Base-by-base conservation (phyloP, 2,329 filamentous ascomycete species). In the Fusarium sp. region DNA sequence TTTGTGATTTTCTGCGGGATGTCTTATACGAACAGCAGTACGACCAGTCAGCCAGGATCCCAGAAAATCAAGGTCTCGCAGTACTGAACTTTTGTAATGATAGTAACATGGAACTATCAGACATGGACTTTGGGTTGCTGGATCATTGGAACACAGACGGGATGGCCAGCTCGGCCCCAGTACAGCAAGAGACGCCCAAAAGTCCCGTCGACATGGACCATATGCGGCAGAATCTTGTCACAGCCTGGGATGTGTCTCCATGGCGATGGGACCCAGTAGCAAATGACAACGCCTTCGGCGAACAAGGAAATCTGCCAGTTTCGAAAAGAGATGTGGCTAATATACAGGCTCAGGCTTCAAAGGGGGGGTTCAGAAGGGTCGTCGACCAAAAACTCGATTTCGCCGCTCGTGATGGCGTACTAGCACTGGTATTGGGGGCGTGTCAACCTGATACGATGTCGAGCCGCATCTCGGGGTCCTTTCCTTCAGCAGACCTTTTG, bases 401-500 rank as follows among this genome's bases (percentile, higher is more conserved):
- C 30, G 81, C 85, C 11, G 85, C 83, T 26, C 87, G 90, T 8
- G 92, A 94, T 79, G 87, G 86, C 52, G 86, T 93, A 3, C 83
- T 94, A 62, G 90, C 88, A 17, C 86, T 93, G 66, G 88, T 93
- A 3, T 82, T 94, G 41, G 85, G 86, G 56, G 89, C 87, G 8
- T 91, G 88, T 74, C 87, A 87, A 52, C 84, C 83, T 44, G 84
- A 84, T 71, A 82, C 82, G 75, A 87, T 80, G 82, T 87, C 81
- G 81, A 86, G 78, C 67, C 87, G 84, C 56, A 88, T 89, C 26
- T 89, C 87, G 24, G 87, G 85, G 3, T 90, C 90, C 0, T 93
- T 93, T 71, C 90, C 90, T 1, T 89, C 89, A 3, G 85, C 89
- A 24, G 87, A 89, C 28, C 79, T 90, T 6, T 83, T 92, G 68